Percentiles rank a stretch among this genome's conserved stretches.
Conservation (phyloP, 1,284 basidiomycete species). For the Earliella scabrosa region DNA sequence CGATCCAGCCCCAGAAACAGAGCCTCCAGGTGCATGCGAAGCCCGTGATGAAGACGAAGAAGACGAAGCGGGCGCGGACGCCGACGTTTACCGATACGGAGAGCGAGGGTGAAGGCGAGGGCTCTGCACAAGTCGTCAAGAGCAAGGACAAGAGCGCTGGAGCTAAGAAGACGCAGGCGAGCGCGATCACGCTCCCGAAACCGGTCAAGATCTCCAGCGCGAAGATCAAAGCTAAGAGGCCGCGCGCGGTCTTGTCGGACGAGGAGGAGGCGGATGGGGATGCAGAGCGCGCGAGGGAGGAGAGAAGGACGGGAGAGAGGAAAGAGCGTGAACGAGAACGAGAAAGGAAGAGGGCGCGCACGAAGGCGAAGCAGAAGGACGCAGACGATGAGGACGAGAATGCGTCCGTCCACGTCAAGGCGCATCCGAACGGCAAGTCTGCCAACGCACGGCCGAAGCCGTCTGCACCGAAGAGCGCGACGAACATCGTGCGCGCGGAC, state of each 20-base stretch:
- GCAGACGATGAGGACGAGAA: constrained; percentile 17
- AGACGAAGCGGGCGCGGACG: not conserved
- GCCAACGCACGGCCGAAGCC: not conserved
- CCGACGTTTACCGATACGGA: constrained; percentile 9
- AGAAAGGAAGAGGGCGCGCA: constrained; percentile 1
- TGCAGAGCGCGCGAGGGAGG: not conserved
- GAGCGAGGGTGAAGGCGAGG: constrained; percentile 1
- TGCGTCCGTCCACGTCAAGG: not conserved
- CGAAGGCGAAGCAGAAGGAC: not conserved
- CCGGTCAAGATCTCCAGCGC: too few species aligned
- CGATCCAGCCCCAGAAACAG: not conserved
- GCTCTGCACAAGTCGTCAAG: not conserved
- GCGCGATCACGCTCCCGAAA: not conserved
- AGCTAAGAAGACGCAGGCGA: not conserved
- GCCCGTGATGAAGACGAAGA: too few species aligned
- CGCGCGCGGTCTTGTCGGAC: constrained; percentile 21
- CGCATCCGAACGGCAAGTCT: not conserved
- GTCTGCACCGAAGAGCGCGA: constrained; percentile 19
- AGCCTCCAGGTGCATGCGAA: too few species aligned
- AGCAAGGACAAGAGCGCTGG: not conserved
- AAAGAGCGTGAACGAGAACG: constrained; percentile 5
- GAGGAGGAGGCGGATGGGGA: constrained; percentile 18
- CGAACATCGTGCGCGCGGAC: constrained; percentile 14
- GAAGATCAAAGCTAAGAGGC: constrained; percentile 22
- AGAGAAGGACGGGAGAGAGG: constrained; percentile 9